Evolutionary conservation across 2,329 filamentous ascomycete species (phyloP).

Genomic region (Exophiala dermatitidis): DNA sequence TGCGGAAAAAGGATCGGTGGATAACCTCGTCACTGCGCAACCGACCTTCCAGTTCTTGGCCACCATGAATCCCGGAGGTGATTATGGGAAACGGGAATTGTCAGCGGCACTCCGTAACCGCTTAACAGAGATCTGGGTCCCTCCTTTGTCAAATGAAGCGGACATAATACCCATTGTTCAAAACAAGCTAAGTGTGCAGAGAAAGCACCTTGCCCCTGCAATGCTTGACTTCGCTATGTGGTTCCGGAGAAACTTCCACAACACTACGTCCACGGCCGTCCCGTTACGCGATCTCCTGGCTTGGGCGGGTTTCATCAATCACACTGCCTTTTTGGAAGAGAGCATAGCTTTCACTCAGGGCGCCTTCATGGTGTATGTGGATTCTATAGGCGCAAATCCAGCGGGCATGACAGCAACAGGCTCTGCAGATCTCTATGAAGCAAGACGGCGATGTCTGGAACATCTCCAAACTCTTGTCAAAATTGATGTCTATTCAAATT

Average conservation of each 20-base stretch:
- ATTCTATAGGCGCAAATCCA: constrained; percentile 90
- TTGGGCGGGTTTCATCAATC: constrained; percentile 90
- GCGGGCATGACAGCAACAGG: constrained; percentile 74
- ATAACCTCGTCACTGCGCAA: constrained; percentile 68
- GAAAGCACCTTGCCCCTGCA: constrained; percentile 53
- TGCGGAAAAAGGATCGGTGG: constrained; percentile 83
- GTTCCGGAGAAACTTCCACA: constrained; percentile 77
- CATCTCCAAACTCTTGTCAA: constrained; percentile 63
- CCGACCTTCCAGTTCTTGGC: constrained; percentile 91
- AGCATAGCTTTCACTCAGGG: constrained; percentile 64
- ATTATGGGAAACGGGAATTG: constrained; percentile 96
- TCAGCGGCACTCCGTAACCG: constrained; percentile 91
- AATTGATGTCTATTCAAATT: constrained; percentile 57
- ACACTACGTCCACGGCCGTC: constrained; percentile 66
- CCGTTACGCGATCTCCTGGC: constrained; percentile 88
- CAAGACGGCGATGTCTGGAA: constrained; percentile 65
- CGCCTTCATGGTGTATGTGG: constrained; percentile 90
- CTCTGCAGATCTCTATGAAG: constrained; percentile 59
- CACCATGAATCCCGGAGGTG: constrained; percentile 98
- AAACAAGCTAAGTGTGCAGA: constrained; percentile 58
- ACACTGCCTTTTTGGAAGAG: constrained; percentile 45
- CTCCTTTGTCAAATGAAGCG: constrained; percentile 71
- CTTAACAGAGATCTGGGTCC: constrained; percentile 98
- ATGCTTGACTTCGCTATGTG: constrained; percentile 87
- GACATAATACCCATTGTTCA: constrained; percentile 83